These are phyloP conservation scores for Amanita pallidorosea DNA, from an alignment of 768 basidiomycete genomes.

Conservation along the genomic window DNA sequence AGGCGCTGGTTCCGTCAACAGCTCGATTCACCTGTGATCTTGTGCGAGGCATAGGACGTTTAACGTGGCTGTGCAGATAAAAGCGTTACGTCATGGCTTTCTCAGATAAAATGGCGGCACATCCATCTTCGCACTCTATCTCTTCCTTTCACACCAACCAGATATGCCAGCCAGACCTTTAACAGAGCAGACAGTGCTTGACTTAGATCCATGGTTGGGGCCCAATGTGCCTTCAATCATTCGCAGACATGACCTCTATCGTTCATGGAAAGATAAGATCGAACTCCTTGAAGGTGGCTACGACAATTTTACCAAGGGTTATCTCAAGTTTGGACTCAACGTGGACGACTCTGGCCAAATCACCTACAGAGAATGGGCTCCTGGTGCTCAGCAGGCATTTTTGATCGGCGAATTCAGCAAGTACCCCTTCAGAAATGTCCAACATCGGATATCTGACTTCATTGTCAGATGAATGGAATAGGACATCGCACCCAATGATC, in stretches of 20 bases:
- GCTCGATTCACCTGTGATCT: not conserved
- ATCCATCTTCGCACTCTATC: not conserved
- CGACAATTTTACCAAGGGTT: conserved; percentile 71
- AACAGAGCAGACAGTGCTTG: conserved; percentile 45
- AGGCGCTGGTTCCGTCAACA: not conserved
- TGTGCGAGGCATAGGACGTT: not conserved
- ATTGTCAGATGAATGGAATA: conserved; percentile 73
- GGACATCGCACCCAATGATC: conserved; percentile 76
- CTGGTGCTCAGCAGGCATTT: conserved; percentile 71
- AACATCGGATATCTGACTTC: conserved; percentile 1
- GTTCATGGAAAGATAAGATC: conserved; percentile 69
- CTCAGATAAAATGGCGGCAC: not conserved
- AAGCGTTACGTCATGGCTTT: conserved; percentile 1
- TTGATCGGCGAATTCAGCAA: conserved; percentile 96
- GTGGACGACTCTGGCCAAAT: conserved; percentile 57
- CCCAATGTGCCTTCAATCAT: conserved; percentile 62
- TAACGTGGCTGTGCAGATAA: not conserved
- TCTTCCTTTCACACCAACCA: not conserved
- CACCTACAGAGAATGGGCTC: conserved; percentile 93
- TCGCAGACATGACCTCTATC: conserved; percentile 56
- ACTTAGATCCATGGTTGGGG: conserved; percentile 65
- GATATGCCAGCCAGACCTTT: conserved; percentile 36
- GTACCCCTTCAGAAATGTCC: conserved; percentile 20
- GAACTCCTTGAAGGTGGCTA: conserved; percentile 76
- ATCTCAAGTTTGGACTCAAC: conserved; percentile 71